Base-by-base conservation (phyloP, 1,284 basidiomycete genomes). In the Leucoagaricus sp. region DNA sequence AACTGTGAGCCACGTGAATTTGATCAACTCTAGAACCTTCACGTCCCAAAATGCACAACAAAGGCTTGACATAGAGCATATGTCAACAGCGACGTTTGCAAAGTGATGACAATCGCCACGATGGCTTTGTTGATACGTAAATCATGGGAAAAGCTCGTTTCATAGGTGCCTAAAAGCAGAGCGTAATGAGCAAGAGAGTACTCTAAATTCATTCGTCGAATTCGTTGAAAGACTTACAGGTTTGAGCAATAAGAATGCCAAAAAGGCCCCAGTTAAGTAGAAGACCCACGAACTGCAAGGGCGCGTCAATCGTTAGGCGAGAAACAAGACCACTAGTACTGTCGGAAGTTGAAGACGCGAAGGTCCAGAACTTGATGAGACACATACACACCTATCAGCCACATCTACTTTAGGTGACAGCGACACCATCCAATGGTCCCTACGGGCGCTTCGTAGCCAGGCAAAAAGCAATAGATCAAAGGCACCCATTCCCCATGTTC, bases 1-100 rank as follows among this genome's bases (percentile, higher is more conserved):
- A 2, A 58, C 46, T 13, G 46, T 47, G 9, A 61, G 44, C 60
- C 58, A 60, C 9, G 44, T 25, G 2, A 49, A 46, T 4, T 55
- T 55, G 17, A 59, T 40, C 7, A 23, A 21, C 19, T 59, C 52
- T 12, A 61, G 47, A n/a, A 36, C 33, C 10, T 38, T 34, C 8
- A 25, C 25, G 41, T 58, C 48, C 49, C 58, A 36, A 58, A 56
- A 34, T 51, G 40, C 15, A 41, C 17, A 3, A 52, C 58, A 13
- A 55, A 59, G 10, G 25, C 31, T 13, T 28, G 31, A 26, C 51
- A 59, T 9, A 31, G 23, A 23, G 34, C 41, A 12, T 55, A 38
- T 8, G 54, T 53, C 21, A 58, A n/a, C 12, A 61, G 46, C 7
- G 51, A 21, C 3, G 58, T 58, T 31, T 61, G 60, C 26, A 61